Conservation (phyloP, 2,329 filamentous ascomycete genomes). For the Talaromyces sp. region DNA sequence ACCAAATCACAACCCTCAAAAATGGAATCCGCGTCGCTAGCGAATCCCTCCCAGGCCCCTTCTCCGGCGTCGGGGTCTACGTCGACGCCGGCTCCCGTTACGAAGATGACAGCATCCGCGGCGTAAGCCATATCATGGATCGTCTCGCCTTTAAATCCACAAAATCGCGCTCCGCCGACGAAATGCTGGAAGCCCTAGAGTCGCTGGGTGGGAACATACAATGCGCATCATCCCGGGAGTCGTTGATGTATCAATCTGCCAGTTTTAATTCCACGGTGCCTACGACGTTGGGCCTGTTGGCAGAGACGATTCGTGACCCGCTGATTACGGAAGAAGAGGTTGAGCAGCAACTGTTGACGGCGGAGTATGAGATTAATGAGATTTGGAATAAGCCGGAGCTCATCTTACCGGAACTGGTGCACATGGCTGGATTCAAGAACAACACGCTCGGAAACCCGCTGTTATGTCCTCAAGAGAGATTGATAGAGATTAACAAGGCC, state of each 20-base stretch:
- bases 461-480: conserved; percentile 79
- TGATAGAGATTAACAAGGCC: conserved; percentile 67
- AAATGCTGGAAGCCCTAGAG: conserved; percentile 85
- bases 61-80: conserved; percentile 92
- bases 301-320: conserved; percentile 89
- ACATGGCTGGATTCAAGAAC: conserved; percentile 91
- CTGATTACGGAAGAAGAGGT: conserved; percentile 83
- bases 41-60: conserved; percentile 88
- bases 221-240: conserved; percentile 90
- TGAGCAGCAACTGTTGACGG: conserved; percentile 78
- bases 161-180: conserved; percentile 64
- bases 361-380: conserved; percentile 91
- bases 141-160: conserved; percentile 92
- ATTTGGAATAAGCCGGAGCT: conserved; percentile 98
- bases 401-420: conserved; percentile 89
- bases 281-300: conserved; percentile 74
- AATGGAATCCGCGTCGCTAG: conserved; percentile 95
- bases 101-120: conserved; percentile 78
- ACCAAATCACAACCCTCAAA: conserved; percentile 78
- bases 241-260: conserved; percentile 97
- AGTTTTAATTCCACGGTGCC: conserved; percentile 94
- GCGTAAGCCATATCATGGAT: conserved; percentile 95
- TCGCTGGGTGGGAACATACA: conserved; percentile 92
- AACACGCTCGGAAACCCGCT: conserved; percentile 94
- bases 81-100: conserved; percentile 93